These are phyloP conservation scores for Carex pumila DNA, from an alignment of 176 grass and related monocot species.

Conservation along the genomic window DNA sequence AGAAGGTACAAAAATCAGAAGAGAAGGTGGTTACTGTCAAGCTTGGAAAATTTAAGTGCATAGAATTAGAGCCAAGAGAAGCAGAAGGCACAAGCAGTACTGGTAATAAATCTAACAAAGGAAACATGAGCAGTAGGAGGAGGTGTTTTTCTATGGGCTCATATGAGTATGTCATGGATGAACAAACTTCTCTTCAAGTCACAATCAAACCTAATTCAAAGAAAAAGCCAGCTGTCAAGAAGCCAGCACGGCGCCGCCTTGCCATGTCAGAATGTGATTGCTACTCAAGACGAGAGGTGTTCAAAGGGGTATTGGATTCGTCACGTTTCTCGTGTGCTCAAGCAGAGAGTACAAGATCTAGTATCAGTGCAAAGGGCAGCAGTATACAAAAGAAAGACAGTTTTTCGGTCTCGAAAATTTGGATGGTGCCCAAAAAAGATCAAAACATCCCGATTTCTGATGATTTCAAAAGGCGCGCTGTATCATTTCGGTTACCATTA, in stretches of 20 bases:
- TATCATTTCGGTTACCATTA: slow-evolving; percentile 72
- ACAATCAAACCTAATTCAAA: slow-evolving; percentile 59
- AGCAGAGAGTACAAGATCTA: neutral
- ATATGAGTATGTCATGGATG: slow-evolving; percentile 91
- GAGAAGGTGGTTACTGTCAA: slow-evolving; percentile 67
- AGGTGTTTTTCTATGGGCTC: slow-evolving; percentile 95
- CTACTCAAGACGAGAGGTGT: slow-evolving; percentile 39
- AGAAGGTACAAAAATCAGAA: neutral
- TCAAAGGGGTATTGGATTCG: slow-evolving; percentile 34
- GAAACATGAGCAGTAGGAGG: slow-evolving; percentile 26
- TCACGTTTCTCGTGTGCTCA: slow-evolving; percentile 15
- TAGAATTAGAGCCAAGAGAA: slow-evolving; percentile 34
- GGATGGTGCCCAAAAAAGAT: slow-evolving; percentile 53
- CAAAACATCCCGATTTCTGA: neutral
- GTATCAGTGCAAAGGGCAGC: neutral
- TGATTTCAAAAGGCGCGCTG: slow-evolving; percentile 40
- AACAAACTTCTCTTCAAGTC: slow-evolving; percentile 45
- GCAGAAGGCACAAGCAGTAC: slow-evolving; percentile 32
- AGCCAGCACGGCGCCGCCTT: slow-evolving; percentile 26
- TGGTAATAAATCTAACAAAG: slow-evolving; percentile 14
- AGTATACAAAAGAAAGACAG: slow-evolving; percentile 54
- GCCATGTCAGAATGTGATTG: slow-evolving; percentile 87
- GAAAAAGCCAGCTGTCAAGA: slow-evolving; percentile 43
- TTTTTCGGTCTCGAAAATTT: slow-evolving; percentile 81
- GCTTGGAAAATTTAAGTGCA: slow-evolving; percentile 77